Evolutionary conservation across 768 basidiomycete genomes (phyloP), one percentile per base, ranked within the genome.

Genomic region (Russula virescens): DNA sequence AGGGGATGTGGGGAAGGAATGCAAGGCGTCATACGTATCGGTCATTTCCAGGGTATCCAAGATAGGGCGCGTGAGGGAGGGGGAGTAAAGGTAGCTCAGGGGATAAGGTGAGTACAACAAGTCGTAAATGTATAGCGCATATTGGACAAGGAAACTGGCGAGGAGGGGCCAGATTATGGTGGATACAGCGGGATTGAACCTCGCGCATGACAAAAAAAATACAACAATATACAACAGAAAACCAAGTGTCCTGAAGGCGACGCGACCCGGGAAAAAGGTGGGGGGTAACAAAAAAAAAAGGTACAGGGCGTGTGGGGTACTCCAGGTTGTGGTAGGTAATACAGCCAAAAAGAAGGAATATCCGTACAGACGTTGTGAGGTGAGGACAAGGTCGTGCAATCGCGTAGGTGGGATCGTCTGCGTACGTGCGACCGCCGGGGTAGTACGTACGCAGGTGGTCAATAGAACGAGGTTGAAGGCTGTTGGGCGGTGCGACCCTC

Each of bases 21-120:
- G 63, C 58, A 50, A n/a, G 49, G 40, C 28, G 63, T 64, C 63
- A 64, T 64, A 64, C 63, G 63, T 64, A 55, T 60, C 48, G 46
- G 63, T 67, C 66, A 25, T 66, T n/a, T 63, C 50, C 63, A 49
- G 63, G 66, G 66, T 65, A 67, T 67, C 66, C 66, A 47, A 26
- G 31, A 31, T 49, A 31, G 31, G 60, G 51, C 62, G 65, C 47
- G 51, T 54, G 43, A 48, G 3, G 31, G 3, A 16, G 6, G 46
- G 35, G 31, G 26, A 40, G 25, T 16, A 53, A 52, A 49, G 58
- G 63, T 60, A 50, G 53, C 58, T 45, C 40, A 25, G 58, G 34
- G 58, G 58, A 21, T 45, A 34, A 64, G 63, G 58, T 64, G 63
- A 60, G 63, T 60, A 49, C 56, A 61, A 52, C 18, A 63, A 35